phyloP scores from a whole-genome alignment of 768 basidiomycete genomes.

The Kondoa subrosea region DNA sequence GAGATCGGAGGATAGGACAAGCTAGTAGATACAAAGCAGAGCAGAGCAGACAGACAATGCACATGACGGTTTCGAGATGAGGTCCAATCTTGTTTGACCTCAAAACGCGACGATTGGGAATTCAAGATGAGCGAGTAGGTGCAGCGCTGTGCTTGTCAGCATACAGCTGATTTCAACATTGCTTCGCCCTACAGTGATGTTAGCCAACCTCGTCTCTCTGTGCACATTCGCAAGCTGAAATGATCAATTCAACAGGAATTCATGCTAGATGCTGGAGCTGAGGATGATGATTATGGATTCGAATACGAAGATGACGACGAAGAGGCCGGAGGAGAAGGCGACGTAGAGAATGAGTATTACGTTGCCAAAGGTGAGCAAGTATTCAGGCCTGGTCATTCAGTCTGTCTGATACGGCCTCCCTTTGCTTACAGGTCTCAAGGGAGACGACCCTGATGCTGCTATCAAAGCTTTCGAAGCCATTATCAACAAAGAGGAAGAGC shows the following conservation, averaged over 20 bases:
- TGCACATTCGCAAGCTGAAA: not conserved
- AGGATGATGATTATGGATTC: constrained; percentile 49
- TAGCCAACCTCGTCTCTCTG: not conserved
- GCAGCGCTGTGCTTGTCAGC: not conserved
- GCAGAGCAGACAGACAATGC: too few species aligned
- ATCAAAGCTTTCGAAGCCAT: constrained; percentile 75
- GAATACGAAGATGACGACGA: constrained; percentile 82
- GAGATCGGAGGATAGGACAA: not conserved
- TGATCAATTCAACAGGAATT: not conserved
- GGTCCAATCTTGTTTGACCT: not conserved
- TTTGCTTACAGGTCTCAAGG: constrained; percentile 57
- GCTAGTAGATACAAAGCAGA: too few species aligned
- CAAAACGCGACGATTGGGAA: not conserved
- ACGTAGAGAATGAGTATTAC: constrained; percentile 97
- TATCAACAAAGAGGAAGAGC: constrained; percentile 76
- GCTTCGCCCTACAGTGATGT: not conserved
- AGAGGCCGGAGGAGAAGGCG: constrained; percentile 59
- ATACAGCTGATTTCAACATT: not conserved
- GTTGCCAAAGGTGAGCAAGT: constrained; percentile 68
- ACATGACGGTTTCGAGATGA: not conserved
- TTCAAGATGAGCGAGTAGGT: not conserved
- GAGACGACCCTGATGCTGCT: constrained; percentile 81
- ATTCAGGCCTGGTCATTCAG: not conserved
- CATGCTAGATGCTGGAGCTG: not conserved
- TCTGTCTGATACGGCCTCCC: not conserved